Conservation (phyloP, 352 stramenopile genomes). For the Pythium apleroticum region DNA sequence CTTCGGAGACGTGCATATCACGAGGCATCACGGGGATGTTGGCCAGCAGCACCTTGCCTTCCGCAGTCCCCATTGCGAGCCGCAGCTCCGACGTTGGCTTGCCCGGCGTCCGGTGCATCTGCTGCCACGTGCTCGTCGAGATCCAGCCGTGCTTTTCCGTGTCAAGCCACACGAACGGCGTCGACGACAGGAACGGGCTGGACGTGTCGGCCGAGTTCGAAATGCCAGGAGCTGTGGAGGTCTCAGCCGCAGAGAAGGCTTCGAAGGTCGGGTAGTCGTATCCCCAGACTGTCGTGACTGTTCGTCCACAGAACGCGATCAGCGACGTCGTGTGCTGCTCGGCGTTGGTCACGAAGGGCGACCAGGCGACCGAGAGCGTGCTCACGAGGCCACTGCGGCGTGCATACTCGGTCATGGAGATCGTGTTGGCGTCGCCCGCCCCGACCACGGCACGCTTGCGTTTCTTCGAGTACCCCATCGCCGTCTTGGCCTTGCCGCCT, state of each 20-base stretch:
- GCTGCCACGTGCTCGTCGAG: slow-evolving; percentile 63
- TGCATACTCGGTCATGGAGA: slow-evolving; percentile 58
- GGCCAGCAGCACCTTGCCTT: slow-evolving; percentile 56
- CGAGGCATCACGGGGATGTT: slow-evolving; percentile 34
- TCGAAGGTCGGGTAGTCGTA: slow-evolving; percentile 54
- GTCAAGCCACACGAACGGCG: slow-evolving; percentile 57
- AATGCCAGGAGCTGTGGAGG: not conserved
- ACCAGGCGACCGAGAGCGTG: slow-evolving; percentile 73
- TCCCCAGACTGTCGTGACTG: slow-evolving; percentile 68
- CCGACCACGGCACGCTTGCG: slow-evolving; percentile 6
- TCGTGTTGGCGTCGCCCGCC: slow-evolving; percentile 14
- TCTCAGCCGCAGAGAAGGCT: slow-evolving; percentile 6
- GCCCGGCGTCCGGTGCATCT: slow-evolving; percentile 42
- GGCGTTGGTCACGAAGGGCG: slow-evolving; percentile 46
- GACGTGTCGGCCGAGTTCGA: not conserved
- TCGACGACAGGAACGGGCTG: slow-evolving; percentile 31
- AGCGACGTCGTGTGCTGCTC: slow-evolving; percentile 58
- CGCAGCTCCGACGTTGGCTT: slow-evolving; percentile 25
- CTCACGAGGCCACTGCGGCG: slow-evolving; percentile 56
- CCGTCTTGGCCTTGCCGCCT: slow-evolving; percentile 26
- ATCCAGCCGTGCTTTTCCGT: slow-evolving; percentile 79
- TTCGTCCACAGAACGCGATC: slow-evolving; percentile 61
- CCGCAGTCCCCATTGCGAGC: slow-evolving; percentile 60
- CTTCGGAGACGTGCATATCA: slow-evolving; percentile 20
- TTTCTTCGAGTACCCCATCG: slow-evolving; percentile 27